These are phyloP conservation scores for Dipodascopsis uninucleata DNA, from an alignment of 805 yeast genomes.

Conservation along the genomic window DNA sequence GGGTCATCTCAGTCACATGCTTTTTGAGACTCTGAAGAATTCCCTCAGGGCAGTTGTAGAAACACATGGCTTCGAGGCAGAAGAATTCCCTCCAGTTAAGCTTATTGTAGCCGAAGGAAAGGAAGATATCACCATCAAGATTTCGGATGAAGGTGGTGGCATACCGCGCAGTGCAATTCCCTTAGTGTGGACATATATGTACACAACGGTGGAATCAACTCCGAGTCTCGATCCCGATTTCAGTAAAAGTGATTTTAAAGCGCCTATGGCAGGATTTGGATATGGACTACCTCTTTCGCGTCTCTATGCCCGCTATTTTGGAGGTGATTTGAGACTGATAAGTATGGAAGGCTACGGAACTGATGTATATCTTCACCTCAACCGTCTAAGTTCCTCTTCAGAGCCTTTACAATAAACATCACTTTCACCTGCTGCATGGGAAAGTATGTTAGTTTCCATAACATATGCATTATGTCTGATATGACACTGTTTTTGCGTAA, in stretches of 20 bases:
- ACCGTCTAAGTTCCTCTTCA: slow-evolving; percentile 66
- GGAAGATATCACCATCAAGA: slow-evolving; percentile 86
- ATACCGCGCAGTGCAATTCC: slow-evolving; percentile 81
- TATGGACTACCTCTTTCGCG: slow-evolving; percentile 86
- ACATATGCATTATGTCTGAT: no score
- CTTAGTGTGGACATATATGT: slow-evolving; percentile 84
- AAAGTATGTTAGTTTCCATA: no score
- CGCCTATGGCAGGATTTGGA: slow-evolving; percentile 94
- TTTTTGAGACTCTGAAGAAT: slow-evolving; percentile 83
- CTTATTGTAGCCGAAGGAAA: slow-evolving; percentile 83
- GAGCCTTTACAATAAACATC: slow-evolving; percentile 53
- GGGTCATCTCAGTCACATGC: slow-evolving; percentile 86
- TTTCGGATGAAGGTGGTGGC: slow-evolving; percentile 93
- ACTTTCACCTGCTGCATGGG: no score
- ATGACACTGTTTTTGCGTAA: no score
- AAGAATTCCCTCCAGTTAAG: slow-evolving; percentile 77
- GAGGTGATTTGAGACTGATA: slow-evolving; percentile 71
- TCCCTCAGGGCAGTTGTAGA: slow-evolving; percentile 87
- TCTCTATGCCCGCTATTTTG: slow-evolving; percentile 82
- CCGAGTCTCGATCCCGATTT: slow-evolving; percentile 61
- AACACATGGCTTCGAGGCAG: slow-evolving; percentile 62
- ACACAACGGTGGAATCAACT: slow-evolving; percentile 76
- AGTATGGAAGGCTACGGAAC: slow-evolving; percentile 93
- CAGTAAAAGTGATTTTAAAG: slow-evolving; percentile 63
- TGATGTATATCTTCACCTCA: slow-evolving; percentile 82